A percentile compares a stretch with the other conserved stretches of the same genome.
Conservation (phyloP, 768 basidiomycete genomes). For the Xerocomellus dryophilus region DNA sequence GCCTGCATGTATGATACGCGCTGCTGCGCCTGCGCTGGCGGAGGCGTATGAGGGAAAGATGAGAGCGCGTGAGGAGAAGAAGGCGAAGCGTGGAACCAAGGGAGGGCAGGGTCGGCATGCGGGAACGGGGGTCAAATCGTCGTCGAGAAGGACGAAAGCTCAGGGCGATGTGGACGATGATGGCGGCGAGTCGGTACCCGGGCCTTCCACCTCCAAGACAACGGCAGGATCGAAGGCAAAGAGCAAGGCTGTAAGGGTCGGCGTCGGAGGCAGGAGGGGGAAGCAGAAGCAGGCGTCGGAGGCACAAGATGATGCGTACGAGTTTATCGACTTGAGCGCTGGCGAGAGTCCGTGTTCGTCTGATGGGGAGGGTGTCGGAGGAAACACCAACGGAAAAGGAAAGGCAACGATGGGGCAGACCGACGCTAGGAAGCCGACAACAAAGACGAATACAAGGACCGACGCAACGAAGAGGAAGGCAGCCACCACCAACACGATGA, state of each 20-base stretch:
- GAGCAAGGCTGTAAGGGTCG: conserved; percentile 3
- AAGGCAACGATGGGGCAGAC: conserved; percentile 3
- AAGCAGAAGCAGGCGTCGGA: conserved; percentile 23
- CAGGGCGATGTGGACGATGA: not conserved
- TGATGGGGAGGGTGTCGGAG: conserved; percentile 5
- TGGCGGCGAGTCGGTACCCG: not conserved
- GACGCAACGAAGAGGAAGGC: not conserved
- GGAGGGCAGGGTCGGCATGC: conserved; percentile 3
- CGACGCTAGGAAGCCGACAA: not conserved
- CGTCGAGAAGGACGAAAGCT: not conserved
- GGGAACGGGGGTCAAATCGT: not conserved
- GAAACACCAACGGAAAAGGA: conserved; percentile 3
- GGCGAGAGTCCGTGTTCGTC: conserved; percentile 22
- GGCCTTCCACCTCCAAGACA: conserved; percentile 6
- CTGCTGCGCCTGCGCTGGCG: conserved; percentile 65
- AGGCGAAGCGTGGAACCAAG: conserved; percentile 29
- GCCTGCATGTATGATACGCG: conserved; percentile 71
- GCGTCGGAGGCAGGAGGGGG: conserved; percentile 10
- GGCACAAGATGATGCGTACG: conserved; percentile 29
- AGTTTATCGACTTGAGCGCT: conserved; percentile 24
- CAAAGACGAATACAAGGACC: not conserved
- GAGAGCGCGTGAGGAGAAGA: conserved; percentile 45
- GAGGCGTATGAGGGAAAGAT: conserved; percentile 59
- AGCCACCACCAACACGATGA: conserved; percentile 7
- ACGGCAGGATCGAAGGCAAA: conserved; percentile 4